Evolutionary conservation across 176 grass and related monocot genomes (phyloP), one percentile per base, ranked within the genome.

Genomic region (Oropetium thomaeum): DNA sequence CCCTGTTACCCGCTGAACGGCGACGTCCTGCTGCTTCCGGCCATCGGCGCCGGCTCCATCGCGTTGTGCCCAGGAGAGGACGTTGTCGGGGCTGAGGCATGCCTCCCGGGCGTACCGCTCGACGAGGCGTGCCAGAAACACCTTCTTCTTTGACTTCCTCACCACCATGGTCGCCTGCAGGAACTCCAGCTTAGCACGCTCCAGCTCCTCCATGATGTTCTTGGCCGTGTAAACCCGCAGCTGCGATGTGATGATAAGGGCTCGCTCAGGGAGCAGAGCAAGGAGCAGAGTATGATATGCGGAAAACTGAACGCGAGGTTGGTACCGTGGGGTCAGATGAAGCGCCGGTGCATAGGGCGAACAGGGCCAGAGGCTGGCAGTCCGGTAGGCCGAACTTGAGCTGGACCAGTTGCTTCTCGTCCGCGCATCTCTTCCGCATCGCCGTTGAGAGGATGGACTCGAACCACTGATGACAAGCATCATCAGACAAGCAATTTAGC

Each of bases 161-260:
- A 89, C 82, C 30, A 94, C 65, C 58, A 97, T 68, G 55, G 84
- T 77, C 14, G 70, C 80, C 80, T 92, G 88, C 70, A 97, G 86
- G 55, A 93, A 97, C 78, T 92, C 91, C 75, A 75, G 79, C 89
- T 88, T 97, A 4, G 95, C 91, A 26, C 87, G 86, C 78, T 97
- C 85, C 79, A 97, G 77, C 82, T 93, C 95, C 10, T 93, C 86
- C 28, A 65, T 58, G 57, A 97, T 44, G 70, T 87, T 89, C 78
- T 93, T 93, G 1, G 83, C 88, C 55, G 80, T 97, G 81, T 97
- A 97, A 58, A 92, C 88, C 63, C 84, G 82, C 62, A 97, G 84
- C 94, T 97, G 87, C 62, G 71, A 48, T 25, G 4, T 0, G 6
- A 14, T 2, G 38, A 37, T 74, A 6, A 60, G 37, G 31, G 30